phyloP scores from a whole-genome alignment of 495 filamentous ascomycete species.

The Penicillium coprophilum region DNA sequence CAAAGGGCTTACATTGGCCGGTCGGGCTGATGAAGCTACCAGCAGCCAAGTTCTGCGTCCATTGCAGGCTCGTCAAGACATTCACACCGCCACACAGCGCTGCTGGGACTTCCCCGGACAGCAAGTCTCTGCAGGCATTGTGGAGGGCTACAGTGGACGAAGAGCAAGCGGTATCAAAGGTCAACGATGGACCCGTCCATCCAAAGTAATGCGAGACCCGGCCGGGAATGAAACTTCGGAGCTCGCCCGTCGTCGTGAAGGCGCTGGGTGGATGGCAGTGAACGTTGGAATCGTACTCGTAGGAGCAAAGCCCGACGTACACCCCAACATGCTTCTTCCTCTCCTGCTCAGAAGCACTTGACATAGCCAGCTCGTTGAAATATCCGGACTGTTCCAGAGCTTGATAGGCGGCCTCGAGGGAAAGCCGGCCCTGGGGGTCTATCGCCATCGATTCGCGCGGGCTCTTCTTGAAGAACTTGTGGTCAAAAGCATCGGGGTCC shows the following conservation, averaged over 20 bases:
- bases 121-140: slow-evolving; percentile 37
- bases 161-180: slow-evolving; percentile 50
- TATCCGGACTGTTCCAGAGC: slow-evolving; percentile 49
- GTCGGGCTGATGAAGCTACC: slow-evolving; percentile 43
- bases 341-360: too few species aligned
- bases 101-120: slow-evolving; percentile 37
- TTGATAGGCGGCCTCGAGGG: slow-evolving; percentile 52
- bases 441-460: slow-evolving; percentile 47
- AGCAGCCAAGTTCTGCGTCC: slow-evolving; percentile 37
- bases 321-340: slow-evolving; percentile 30
- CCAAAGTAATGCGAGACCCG: slow-evolving; percentile 46
- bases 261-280: slow-evolving; percentile 35
- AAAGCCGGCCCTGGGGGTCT: slow-evolving; percentile 53
- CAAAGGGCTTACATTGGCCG: slow-evolving; percentile 66
- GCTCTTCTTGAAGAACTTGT: slow-evolving; percentile 52
- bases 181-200: slow-evolving; percentile 49
- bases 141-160: slow-evolving; percentile 45
- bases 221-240: slow-evolving; percentile 39
- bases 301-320: slow-evolving; percentile 33
- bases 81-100: slow-evolving; percentile 47
- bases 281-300: slow-evolving; percentile 45
- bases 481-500: slow-evolving; percentile 50
- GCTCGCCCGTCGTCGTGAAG: slow-evolving; percentile 38
- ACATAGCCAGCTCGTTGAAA: slow-evolving; percentile 26
- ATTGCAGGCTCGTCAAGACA: slow-evolving; percentile 37